These are phyloP conservation scores for Wickerhamiella cacticola DNA, from an alignment of 805 yeast genomes.

Conservation along the genomic window DNA sequence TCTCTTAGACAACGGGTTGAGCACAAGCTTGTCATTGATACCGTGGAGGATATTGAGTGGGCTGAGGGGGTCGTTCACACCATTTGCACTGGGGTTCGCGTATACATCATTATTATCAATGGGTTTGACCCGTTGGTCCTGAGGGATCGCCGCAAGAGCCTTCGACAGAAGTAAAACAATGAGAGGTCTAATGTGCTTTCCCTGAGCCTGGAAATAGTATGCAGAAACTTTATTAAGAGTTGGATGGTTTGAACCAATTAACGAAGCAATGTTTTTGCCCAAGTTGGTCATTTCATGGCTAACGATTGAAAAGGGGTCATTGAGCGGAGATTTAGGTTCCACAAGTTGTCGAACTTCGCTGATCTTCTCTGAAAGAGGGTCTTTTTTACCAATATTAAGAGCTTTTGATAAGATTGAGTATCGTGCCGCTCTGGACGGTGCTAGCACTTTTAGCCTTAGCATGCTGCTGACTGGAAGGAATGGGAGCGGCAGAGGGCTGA, in stretches of 20 bases:
- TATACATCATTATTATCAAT: constrained; percentile 32
- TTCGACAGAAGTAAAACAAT: constrained; percentile 73
- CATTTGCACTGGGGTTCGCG: constrained; percentile 21
- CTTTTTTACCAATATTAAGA: constrained; percentile 11
- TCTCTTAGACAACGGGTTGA: constrained; percentile 75
- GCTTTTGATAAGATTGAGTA: constrained; percentile 11
- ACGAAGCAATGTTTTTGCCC: constrained; percentile 72
- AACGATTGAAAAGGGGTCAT: constrained; percentile 83
- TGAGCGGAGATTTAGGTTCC: constrained; percentile 32
- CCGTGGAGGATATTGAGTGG: constrained; percentile 82
- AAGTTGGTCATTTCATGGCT: constrained; percentile 84
- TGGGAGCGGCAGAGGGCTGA: background rate
- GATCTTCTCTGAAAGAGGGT: constrained; percentile 19
- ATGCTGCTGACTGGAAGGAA: constrained; percentile 4
- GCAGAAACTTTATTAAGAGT: constrained; percentile 83
- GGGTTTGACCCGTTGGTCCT: constrained; percentile 50
- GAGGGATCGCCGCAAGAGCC: constrained; percentile 63
- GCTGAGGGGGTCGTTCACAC: constrained; percentile 40
- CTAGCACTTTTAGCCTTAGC: background rate
- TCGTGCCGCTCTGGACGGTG: background rate
- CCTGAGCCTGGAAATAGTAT: constrained; percentile 92
- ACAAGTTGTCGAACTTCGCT: constrained; percentile 26
- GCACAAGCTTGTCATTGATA: constrained; percentile 64
- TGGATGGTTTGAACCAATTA: constrained; percentile 91
- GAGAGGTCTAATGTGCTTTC: constrained; percentile 88